These are phyloP conservation scores for Bremia lactucae DNA, from an alignment of 352 stramenopile genomes.

Conservation along the genomic window DNA sequence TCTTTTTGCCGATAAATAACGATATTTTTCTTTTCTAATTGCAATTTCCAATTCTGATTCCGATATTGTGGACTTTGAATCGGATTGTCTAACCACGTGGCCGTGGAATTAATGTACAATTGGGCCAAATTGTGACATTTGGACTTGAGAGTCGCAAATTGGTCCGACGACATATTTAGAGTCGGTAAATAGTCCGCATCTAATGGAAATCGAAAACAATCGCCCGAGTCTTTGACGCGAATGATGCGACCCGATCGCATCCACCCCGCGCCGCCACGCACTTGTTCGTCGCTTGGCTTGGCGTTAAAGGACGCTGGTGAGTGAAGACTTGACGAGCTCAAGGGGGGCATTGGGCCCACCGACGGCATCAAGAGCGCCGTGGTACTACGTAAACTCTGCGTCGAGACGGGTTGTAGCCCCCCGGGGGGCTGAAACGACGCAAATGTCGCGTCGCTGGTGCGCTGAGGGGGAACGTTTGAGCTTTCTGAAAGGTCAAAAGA, in stretches of 20 bases:
- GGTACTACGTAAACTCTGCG: constrained; percentile 12
- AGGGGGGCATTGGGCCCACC: constrained; percentile 15
- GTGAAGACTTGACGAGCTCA: too few relatives aligned
- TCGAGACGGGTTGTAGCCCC: constrained; percentile 11
- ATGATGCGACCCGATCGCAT: constrained; percentile 64
- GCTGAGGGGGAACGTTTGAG: constrained; percentile 11
- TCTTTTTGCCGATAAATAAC: constrained; percentile 54
- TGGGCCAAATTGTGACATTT: constrained; percentile 30
- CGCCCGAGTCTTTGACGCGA: constrained; percentile 57
- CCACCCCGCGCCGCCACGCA: constrained; percentile 38
- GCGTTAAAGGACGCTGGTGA: too few relatives aligned
- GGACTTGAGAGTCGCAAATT: constrained; percentile 21
- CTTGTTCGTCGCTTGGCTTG: constrained; percentile 20
- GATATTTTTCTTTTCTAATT: constrained; percentile 63
- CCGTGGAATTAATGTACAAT: constrained; percentile 25
- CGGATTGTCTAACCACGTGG: constrained; percentile 67
- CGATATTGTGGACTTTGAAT: constrained; percentile 38
- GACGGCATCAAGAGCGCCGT: constrained; percentile 18
- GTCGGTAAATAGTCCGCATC: constrained; percentile 45
- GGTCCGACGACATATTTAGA: constrained; percentile 20
- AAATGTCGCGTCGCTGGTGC: constrained; percentile 27
- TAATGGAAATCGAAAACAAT: constrained; percentile 65
- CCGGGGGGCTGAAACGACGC: constrained; percentile 27
- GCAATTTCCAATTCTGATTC: constrained; percentile 54
- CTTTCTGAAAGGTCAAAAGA: constrained; percentile 7